These are phyloP conservation scores for Trichopus zeylanicus DNA, from an alignment of 116 monocot genomes.

Conservation along the genomic window DNA sequence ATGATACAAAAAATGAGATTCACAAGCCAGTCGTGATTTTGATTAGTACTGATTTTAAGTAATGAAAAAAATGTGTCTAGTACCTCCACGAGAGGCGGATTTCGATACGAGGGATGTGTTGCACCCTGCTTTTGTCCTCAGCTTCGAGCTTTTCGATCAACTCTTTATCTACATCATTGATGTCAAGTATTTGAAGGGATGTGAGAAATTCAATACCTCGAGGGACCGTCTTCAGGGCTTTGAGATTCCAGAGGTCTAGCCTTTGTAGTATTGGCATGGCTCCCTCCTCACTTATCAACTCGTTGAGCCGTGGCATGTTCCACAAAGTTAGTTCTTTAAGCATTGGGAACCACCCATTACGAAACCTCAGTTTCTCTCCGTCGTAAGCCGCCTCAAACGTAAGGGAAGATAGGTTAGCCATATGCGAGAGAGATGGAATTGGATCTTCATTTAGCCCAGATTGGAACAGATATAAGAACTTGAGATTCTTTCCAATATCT, in stretches of 20 bases:
- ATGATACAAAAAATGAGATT: too few species aligned
- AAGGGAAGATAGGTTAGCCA: not conserved
- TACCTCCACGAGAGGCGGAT: too few species aligned
- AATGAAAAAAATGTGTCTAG: too few species aligned
- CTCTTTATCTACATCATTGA: not conserved
- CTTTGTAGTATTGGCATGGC: not conserved
- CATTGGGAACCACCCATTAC: too few species aligned
- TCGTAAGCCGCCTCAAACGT: too few species aligned
- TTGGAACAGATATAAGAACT: not conserved
- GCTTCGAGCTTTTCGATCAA: too few species aligned
- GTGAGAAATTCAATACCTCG: not conserved
- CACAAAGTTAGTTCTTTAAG: too few species aligned
- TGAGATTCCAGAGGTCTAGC: not conserved
- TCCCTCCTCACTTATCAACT: not conserved
- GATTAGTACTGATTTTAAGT: too few species aligned
- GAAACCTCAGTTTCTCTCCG: not conserved
- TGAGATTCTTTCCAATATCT: not conserved
- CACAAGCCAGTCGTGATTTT: too few species aligned
- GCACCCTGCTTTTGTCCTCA: too few species aligned
- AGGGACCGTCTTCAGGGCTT: not conserved
- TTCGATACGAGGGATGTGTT: too few species aligned
- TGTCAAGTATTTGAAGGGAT: not conserved
- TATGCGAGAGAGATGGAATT: not conserved
- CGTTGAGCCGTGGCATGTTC: too few species aligned
- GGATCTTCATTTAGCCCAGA: not conserved